A percentile compares a stretch with the other conserved stretches of the same genome.
phyloP scores from a whole-genome alignment of 768 basidiomycete species.

The Lactifluus piperatus region DNA sequence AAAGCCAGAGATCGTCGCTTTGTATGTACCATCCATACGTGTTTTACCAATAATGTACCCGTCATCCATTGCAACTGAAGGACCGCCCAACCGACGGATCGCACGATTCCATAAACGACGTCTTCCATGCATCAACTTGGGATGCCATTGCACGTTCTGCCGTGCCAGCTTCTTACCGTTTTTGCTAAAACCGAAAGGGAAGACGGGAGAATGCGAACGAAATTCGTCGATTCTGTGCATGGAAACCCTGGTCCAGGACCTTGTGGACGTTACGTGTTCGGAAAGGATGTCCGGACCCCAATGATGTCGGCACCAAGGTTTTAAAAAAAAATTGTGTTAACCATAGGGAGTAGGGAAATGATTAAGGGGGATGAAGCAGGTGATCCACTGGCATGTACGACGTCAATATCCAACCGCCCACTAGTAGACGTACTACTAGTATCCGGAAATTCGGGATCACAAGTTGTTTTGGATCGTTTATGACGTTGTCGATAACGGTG shows the following conservation, averaged over 20 bases:
- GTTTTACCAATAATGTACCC: too few relatives aligned
- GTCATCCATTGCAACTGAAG: not conserved
- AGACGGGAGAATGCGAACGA: not conserved
- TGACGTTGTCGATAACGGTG: not conserved
- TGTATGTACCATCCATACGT: not conserved
- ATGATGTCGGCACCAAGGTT: not conserved
- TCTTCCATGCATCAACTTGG: slow-evolving; percentile 7
- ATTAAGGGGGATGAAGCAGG: not conserved
- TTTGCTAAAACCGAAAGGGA: not conserved
- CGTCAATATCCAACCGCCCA: not conserved
- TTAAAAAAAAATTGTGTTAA: not conserved
- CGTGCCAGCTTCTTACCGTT: not conserved
- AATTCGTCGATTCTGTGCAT: not conserved
- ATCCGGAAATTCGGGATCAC: not conserved
- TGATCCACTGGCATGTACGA: not conserved
- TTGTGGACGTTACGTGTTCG: not conserved
- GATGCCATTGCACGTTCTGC: not conserved
- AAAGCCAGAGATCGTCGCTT: not conserved
- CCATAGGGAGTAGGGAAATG: not conserved
- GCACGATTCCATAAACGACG: not conserved
- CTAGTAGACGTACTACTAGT: not conserved
- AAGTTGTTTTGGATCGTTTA: not conserved
- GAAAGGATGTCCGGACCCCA: not conserved
- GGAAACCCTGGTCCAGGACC: not conserved
- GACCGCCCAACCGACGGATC: not conserved